Base-by-base conservation (phyloP, 139 green algal species). In the Chloropicon primus region DNA sequence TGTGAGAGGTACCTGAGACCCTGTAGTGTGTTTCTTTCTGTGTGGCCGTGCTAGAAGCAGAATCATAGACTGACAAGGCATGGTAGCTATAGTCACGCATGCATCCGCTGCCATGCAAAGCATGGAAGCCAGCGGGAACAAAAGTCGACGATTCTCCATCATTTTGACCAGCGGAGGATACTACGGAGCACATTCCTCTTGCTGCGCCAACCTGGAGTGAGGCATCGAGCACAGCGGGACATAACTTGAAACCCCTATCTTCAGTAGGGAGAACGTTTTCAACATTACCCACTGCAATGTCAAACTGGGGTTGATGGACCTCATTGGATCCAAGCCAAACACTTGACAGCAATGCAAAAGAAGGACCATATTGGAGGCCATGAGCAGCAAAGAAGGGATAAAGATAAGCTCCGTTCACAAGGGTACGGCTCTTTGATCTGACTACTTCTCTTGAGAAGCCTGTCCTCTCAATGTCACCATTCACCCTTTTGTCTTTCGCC, bases 361-460 rank as follows among this genome's bases (percentile, higher is more conserved):
- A 73, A 23, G 85, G 75, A 53, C 90, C 90, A 76, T 94, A 94
- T 74, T 92, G 80, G 77, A 94, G 78, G 2, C 86, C 90, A 71
- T 87, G 84, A 22, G 76, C 78, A 0, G 25, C 5, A 54, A 94
- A 73, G 53, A 54, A 71, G 25, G 41, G 2, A 78, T 92, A 93
- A 10, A 89, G 3, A 0, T 24, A 77, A 0, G 81, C 28, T 0
- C 72, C 26, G 27, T 74, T 78, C 2, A 81, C 21, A 0, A 89
- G 86, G 2, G 71, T 5, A 0, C n/a, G 53, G 74, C 82, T 86
- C 0, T 78, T 73, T 0, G 88, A 86, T 24, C 87, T 82, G 0
- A 26, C 74, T 25, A 26, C 5, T 21, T 77, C 74, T 17, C 5
- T 62, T 5, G 41, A 62, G 41, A 62, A 62, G 17, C 41, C 41